A percentile compares a stretch with the other conserved stretches of the same genome.
phyloP scores from a whole-genome alignment of 495 filamentous ascomycete genomes.

The Bombardia bombarda region DNA sequence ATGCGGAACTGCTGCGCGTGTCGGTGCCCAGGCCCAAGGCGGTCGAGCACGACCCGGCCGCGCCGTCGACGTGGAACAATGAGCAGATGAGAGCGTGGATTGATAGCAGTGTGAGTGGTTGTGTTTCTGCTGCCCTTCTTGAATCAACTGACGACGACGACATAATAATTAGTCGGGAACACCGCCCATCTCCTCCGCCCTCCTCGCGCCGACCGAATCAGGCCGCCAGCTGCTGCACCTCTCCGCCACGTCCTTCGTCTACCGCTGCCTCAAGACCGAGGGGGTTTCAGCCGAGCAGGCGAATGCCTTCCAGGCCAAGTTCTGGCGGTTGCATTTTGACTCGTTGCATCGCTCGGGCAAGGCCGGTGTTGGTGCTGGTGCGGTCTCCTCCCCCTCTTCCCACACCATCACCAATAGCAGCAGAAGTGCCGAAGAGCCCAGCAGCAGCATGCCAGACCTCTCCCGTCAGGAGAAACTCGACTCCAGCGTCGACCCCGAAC shows the following conservation, averaged over 20 bases:
- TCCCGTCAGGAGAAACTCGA: constrained; percentile 4
- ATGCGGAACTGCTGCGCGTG: constrained; percentile 16
- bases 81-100: constrained; percentile 14
- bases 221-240: constrained; percentile 19
- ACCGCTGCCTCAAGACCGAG: constrained; percentile 14
- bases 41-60: constrained; percentile 3
- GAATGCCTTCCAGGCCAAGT: constrained; percentile 23
- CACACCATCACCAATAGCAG: not conserved
- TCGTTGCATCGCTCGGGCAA: constrained; percentile 8
- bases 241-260: constrained; percentile 11
- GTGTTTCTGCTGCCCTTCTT: not conserved
- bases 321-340: constrained; percentile 27
- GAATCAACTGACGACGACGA: no score
- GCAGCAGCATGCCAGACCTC: not conserved
- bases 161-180: constrained; percentile 9
- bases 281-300: constrained; percentile 20
- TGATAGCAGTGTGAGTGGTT: constrained; percentile 6
- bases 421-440: not conserved
- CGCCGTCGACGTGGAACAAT: constrained; percentile 16
- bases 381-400: no score
- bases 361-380: not conserved
- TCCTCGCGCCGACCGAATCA: constrained; percentile 16
- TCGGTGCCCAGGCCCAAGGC: constrained; percentile 2
- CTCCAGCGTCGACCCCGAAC: constrained; percentile 11
- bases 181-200: constrained; percentile 5